Percentiles rank a stretch among this genome's conserved stretches.
phyloP scores from a whole-genome alignment of 2,329 filamentous ascomycete genomes.

The Beauveria varroae region DNA sequence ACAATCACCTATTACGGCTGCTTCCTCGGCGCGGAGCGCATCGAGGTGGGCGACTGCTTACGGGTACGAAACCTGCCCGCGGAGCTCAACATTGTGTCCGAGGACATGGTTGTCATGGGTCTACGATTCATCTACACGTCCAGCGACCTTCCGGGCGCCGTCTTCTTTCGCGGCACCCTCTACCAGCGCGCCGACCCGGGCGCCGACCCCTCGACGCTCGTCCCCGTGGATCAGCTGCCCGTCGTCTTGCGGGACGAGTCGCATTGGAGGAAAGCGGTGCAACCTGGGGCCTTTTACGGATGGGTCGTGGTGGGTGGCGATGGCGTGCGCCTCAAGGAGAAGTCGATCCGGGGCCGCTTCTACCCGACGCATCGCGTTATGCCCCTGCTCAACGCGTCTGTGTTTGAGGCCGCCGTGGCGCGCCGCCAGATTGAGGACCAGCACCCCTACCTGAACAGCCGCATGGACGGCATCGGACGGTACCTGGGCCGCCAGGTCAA shows the following conservation, averaged over 20 bases:
- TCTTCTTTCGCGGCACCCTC: conserved; percentile 35
- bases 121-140: conserved; percentile 33
- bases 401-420: conserved; percentile 29
- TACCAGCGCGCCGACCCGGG: conserved; percentile 28
- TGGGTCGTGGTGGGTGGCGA: conserved; percentile 36
- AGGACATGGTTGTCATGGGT: conserved; percentile 26
- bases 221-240: conserved; percentile 32
- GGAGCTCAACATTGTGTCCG: conserved; percentile 27
- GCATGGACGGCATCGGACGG: conserved; percentile 33
- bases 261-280: conserved; percentile 31
- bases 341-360: conserved; percentile 46
- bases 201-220: conserved; percentile 18
- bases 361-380: conserved; percentile 49
- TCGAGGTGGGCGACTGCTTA: conserved; percentile 40
- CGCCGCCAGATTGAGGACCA: conserved; percentile 36
- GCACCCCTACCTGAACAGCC: conserved; percentile 45
- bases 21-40: conserved; percentile 44
- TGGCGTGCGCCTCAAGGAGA: conserved; percentile 39
- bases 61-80: conserved; percentile 35
- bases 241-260: conserved; percentile 32
- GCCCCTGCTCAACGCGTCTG: conserved; percentile 37
- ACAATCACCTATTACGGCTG: conserved; percentile 36
- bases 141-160: conserved; percentile 25
- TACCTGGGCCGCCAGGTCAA: conserved; percentile 35
- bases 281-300: conserved; percentile 26